Evolutionary conservation across 257 asterid genomes (phyloP).

Genomic region (Penstemon barbatus): DNA sequence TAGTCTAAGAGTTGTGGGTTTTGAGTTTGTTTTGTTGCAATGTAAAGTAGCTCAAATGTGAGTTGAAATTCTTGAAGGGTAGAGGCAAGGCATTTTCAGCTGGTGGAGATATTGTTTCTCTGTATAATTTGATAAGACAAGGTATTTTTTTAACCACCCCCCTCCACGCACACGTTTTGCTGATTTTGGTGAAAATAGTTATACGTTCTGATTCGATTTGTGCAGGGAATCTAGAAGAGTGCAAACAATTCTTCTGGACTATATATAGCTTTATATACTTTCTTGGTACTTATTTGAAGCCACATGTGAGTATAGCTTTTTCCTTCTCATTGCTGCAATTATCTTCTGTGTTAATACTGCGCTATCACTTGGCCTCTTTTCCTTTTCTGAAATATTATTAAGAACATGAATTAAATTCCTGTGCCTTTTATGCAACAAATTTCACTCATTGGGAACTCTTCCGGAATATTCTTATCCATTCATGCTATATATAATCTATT

Average conservation of each 20-base stretch:
- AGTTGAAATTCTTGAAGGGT: slow-evolving; percentile 67
- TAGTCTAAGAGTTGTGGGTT: slow-evolving; percentile 20
- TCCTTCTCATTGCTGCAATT: slow-evolving; percentile 17
- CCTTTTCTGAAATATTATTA: slow-evolving; percentile 1
- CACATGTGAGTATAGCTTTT: slow-evolving; percentile 73
- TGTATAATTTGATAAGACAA: slow-evolving; percentile 53
- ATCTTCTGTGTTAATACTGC: slow-evolving; percentile 11
- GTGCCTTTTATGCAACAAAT: slow-evolving; percentile 11
- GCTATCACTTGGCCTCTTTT: neutral
- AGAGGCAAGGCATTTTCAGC: slow-evolving; percentile 89
- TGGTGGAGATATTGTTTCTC: slow-evolving; percentile 86
- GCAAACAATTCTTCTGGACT: slow-evolving; percentile 72
- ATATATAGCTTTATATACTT: slow-evolving; percentile 59
- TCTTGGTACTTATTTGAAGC: slow-evolving; percentile 88
- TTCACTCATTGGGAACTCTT: neutral
- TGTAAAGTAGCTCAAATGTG: slow-evolving; percentile 29
- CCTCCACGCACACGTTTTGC: neutral
- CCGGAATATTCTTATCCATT: neutral
- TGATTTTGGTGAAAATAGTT: slow-evolving; percentile 18
- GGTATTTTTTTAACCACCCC: slow-evolving; percentile 37
- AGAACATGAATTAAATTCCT: neutral
- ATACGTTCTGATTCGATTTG: slow-evolving; percentile 25
- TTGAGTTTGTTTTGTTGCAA: slow-evolving; percentile 15
- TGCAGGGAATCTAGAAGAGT: slow-evolving; percentile 76
- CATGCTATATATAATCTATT: neutral